Base-by-base conservation (phyloP, 108 stramenopile genomes). In the Ochromonas danica region DNA sequence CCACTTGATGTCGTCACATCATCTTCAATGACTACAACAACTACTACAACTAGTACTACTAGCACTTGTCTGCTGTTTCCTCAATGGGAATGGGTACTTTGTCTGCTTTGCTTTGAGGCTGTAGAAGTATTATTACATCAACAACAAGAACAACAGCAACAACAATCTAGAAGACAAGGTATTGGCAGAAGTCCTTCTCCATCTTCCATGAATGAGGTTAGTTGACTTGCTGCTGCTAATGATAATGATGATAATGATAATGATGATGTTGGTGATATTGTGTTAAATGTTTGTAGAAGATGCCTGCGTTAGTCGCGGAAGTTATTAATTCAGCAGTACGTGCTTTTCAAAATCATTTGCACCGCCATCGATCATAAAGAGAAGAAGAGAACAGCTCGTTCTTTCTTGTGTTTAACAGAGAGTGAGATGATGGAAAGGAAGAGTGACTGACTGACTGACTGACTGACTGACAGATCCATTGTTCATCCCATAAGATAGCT, bases 31-130 rank as follows among this genome's bases (percentile, higher is more conserved):
- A 35, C 17, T 6, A 36, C 3, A 25, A 35, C 17, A 25, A 28
- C 17, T 6, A 35, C 10, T 28, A 36, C 31, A 25, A 6, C 14
- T 41, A 14, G 10, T 27, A 45, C 27, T 28, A 3, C 14, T 38
- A 35, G 14, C 10, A 51, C 22, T 51, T 14, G 22, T 51, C 10
- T 75, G 40, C 10, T 45, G 40, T 75, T 75, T 33, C 40, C 72
- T 6, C 36, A 42, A 41, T 75, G 72, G 72, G 27, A 33, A 36
- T 75, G 72, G 72, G 35, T 75, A 6, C 28, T 75, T 6, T 75
- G 72, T 41, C 14, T 75, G 10, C 14, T 75, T 10, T 38, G 14
- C 3, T 36, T 42, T 27, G 10, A 75, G 40, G 72, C 72, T 6
- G 72, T 75, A 14, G 45, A 51, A 51, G 45, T 22, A 51, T 6